Evolutionary conservation across 1,139 yeast species (phyloP), one percentile per base, ranked within the genome.

Genomic region (Kazachstania sp.): DNA sequence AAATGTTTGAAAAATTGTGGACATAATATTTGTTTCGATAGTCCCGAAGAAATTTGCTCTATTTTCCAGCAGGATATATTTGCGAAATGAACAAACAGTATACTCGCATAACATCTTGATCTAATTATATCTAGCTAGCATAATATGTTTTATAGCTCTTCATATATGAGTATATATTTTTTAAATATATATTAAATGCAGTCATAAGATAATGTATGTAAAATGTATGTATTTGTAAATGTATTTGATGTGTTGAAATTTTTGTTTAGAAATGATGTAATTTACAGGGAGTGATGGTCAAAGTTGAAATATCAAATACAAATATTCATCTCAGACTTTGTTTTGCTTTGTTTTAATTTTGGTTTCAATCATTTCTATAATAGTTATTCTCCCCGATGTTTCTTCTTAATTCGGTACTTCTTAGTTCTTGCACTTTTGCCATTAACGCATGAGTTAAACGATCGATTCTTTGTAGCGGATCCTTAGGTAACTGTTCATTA

Each of bases 361-460:
- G 15, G 35, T n/a, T 8, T 32, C 15, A 32, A 32, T 32, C 36
- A 32, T 31, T 45, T 19, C 46, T 39, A 19, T 38, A 23, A 39
- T 55, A 57, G 45, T 56, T 57, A 43, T 61, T 62, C 41, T 60
- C 63, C 28, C 65, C 66, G 23, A 61, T 48, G 42, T 59, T 56
- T 39, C 63, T 57, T 41, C 62, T 55, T 20, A 62, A 51, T 30
- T 61, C 63, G 20, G 50, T 50, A 28, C 54, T 51, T 38, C 62
- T 51, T 41, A 60, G 47, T 34, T 51, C 56, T 16, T 52, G 47
- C 2, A 55, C 37, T 44, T 53, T 51, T 19, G 51, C 50, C 23
- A 54, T 45, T 12, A 57, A 35, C 9, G 48, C 50, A 42, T 54
- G 53, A 4, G 55, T 41, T 15, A 54, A 37, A 35, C 53, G 50